phyloP scores from a whole-genome alignment of 768 basidiomycete species.

The Amanita muscaria region DNA sequence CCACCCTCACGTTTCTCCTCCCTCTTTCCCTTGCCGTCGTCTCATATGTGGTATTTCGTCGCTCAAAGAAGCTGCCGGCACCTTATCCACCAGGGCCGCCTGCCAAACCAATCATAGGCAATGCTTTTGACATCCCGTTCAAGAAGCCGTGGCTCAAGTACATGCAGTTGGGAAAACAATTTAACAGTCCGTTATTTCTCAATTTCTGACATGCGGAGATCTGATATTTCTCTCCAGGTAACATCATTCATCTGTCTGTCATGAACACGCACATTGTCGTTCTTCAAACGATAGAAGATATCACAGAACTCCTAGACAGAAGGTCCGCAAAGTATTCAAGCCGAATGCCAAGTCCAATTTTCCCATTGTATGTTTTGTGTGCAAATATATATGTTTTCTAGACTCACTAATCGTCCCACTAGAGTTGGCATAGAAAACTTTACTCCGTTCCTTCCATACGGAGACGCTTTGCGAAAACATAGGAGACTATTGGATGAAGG shows the following conservation, averaged over 20 bases:
- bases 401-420: not conserved
- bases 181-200: not conserved
- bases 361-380: conserved; percentile 13
- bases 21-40: no score
- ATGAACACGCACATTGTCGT: conserved; percentile 4
- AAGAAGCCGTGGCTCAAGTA: not conserved
- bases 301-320: conserved; percentile 9
- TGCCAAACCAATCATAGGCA: conserved; percentile 1
- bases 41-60: no score
- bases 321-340: conserved; percentile 14
- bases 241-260: conserved; percentile 6
- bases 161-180: not conserved
- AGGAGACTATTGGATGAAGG: not conserved
- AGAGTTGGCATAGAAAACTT: not conserved
- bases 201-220: not conserved
- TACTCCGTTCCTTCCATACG: not conserved
- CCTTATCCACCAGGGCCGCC: conserved; percentile 4
- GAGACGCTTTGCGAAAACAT: not conserved
- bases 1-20: no score
- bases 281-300: conserved; percentile 7
- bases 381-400: not conserved
- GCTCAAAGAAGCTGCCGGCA: no score
- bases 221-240: not conserved
- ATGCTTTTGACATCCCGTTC: not conserved
- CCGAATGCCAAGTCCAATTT: conserved; percentile 14